These are phyloP conservation scores for Teunomyces stri DNA, from an alignment of 805 yeast species.

Conservation along the genomic window DNA sequence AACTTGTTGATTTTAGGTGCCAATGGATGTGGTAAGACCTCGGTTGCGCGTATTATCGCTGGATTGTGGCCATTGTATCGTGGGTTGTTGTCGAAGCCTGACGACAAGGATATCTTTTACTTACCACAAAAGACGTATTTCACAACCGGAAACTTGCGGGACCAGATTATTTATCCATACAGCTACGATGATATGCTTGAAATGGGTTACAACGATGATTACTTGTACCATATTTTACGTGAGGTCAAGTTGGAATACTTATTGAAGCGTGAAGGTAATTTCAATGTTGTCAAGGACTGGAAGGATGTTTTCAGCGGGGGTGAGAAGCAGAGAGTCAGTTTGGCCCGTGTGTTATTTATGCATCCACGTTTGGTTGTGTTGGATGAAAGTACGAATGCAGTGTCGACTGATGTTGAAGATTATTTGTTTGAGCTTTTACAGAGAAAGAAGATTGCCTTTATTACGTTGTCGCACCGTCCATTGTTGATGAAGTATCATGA, in stretches of 20 bases:
- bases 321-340: slow-evolving; percentile 85
- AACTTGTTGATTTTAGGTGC: slow-evolving; percentile 80
- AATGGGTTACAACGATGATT: slow-evolving; percentile 67
- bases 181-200: slow-evolving; percentile 74
- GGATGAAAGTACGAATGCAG: slow-evolving; percentile 95
- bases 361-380: slow-evolving; percentile 77
- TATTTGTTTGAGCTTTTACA: slow-evolving; percentile 74
- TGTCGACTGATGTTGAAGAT: slow-evolving; percentile 86
- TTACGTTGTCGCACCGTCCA: slow-evolving; percentile 83
- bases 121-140: slow-evolving; percentile 88
- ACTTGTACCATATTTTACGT: slow-evolving; percentile 61
- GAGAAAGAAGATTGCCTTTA: slow-evolving; percentile 66
- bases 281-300: slow-evolving; percentile 69
- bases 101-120: slow-evolving; percentile 64
- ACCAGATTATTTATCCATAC: slow-evolving; percentile 86
- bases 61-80: slow-evolving; percentile 89
- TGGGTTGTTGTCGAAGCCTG: slow-evolving; percentile 80
- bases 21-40: slow-evolving; percentile 88
- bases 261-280: slow-evolving; percentile 60
- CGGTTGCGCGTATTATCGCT: slow-evolving; percentile 78
- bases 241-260: slow-evolving; percentile 82
- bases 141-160: slow-evolving; percentile 78
- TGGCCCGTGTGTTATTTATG: slow-evolving; percentile 81
- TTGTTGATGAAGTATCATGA: slow-evolving; percentile 83
- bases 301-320: slow-evolving; percentile 94